Percentiles rank a stretch among this genome's conserved stretches.
phyloP scores from a whole-genome alignment of 306 rosid species.

The Gillenia trifoliata region DNA sequence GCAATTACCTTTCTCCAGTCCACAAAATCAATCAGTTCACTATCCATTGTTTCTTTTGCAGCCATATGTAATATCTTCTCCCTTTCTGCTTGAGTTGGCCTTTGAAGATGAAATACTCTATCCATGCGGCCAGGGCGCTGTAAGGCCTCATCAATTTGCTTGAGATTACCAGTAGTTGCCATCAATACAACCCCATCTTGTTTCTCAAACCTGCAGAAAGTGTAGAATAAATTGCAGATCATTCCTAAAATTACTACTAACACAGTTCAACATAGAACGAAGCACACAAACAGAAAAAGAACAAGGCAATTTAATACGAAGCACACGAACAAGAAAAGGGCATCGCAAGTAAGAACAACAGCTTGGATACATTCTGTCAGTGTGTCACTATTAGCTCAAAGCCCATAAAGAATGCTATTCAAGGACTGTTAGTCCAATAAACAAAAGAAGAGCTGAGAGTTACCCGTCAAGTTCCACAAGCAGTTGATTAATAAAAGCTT shows the following conservation, averaged over 20 bases:
- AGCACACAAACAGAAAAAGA: neutral
- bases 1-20: slow-evolving; percentile 88
- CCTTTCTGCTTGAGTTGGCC: slow-evolving; percentile 89
- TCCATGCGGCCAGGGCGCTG: slow-evolving; percentile 99
- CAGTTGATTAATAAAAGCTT: slow-evolving; percentile 94
- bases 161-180: slow-evolving; percentile 93
- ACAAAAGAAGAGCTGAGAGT: slow-evolving; percentile 4
- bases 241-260: neutral
- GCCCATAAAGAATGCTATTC: neutral
- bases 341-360: neutral
- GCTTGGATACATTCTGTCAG: neutral
- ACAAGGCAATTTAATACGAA: too few relatives aligned
- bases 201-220: slow-evolving; percentile 75
- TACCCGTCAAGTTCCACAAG: slow-evolving; percentile 99
- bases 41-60: slow-evolving; percentile 90
- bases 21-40: slow-evolving; percentile 74
- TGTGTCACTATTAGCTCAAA: neutral
- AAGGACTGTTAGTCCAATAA: neutral
- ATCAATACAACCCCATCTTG: slow-evolving; percentile 99
- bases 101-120: slow-evolving; percentile 96
- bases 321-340: too few relatives aligned
- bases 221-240: slow-evolving; percentile 10
- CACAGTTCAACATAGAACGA: neutral
- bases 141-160: slow-evolving; percentile 87
- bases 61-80: slow-evolving; percentile 69